Conservation (phyloP, 805 yeast species). For the Nakazawaea ishiwadae region DNA sequence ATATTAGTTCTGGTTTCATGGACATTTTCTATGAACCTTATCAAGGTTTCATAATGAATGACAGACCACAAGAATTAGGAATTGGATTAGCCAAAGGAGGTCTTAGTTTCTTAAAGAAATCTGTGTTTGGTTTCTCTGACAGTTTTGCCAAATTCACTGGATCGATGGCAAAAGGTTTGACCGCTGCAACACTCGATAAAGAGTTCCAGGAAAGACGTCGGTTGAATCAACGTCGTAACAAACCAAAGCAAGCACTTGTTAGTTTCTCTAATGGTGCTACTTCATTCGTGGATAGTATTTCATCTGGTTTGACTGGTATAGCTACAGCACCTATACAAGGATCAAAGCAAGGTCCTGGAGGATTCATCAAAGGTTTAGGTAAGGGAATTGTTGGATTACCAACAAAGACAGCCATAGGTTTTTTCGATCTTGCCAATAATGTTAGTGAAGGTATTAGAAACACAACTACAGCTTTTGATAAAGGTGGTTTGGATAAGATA, state of each 20-base stretch:
- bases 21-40: conserved; percentile 97
- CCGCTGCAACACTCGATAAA: conserved; percentile 84
- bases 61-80: conserved; percentile 93
- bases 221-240: conserved; percentile 67
- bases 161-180: conserved; percentile 88
- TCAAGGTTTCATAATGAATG: conserved; percentile 90
- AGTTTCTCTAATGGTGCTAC: conserved; percentile 85
- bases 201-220: conserved; percentile 82
- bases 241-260: conserved; percentile 78
- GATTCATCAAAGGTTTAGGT: conserved; percentile 91
- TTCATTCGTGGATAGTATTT: conserved; percentile 78
- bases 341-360: conserved; percentile 84
- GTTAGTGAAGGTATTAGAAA: conserved; percentile 91
- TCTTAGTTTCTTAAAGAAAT: conserved; percentile 85
- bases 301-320: conserved; percentile 86
- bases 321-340: conserved; percentile 92
- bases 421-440: conserved; percentile 88
- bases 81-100: conserved; percentile 97
- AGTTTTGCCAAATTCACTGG: conserved; percentile 91
- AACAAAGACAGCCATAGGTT: conserved; percentile 93
- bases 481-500: conserved; percentile 69
- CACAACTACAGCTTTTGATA: conserved; percentile 87
- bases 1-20: conserved; percentile 89
- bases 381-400: conserved; percentile 95
- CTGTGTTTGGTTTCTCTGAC: conserved; percentile 92